phyloP scores from a whole-genome alignment of 176 grass and related monocot genomes.

The Lolium perenne region DNA sequence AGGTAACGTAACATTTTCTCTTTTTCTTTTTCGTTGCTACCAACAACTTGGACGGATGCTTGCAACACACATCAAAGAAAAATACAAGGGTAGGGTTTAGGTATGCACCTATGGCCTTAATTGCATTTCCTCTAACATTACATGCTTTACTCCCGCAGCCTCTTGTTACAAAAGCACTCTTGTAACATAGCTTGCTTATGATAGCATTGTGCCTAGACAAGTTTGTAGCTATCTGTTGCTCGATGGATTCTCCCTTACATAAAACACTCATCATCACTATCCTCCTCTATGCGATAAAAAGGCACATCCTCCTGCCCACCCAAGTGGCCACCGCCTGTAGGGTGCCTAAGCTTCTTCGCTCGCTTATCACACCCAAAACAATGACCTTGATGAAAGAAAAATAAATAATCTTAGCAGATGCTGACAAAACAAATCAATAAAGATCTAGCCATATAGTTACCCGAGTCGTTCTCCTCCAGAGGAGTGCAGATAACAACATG shows the following conservation, averaged over 20 bases:
- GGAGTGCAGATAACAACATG: conserved; percentile 16
- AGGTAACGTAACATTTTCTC: too few relatives aligned
- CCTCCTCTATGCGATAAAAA: not conserved
- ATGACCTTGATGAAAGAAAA: not conserved
- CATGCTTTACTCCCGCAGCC: too few relatives aligned
- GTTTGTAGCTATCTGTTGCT: not conserved
- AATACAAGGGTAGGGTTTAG: too few relatives aligned
- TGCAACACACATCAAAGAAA: too few relatives aligned
- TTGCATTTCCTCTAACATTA: too few relatives aligned
- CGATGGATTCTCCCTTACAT: not conserved
- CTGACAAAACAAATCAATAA: not conserved
- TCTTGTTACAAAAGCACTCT: too few relatives aligned
- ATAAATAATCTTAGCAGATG: not conserved
- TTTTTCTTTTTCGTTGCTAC: too few relatives aligned
- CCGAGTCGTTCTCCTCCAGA: not conserved
- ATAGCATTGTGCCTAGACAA: not conserved
- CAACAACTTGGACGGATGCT: too few relatives aligned
- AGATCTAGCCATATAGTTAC: not conserved
- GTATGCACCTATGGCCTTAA: too few relatives aligned
- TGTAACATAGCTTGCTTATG: too few relatives aligned
- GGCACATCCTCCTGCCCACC: not conserved
- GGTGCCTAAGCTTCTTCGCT: not conserved
- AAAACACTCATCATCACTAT: not conserved
- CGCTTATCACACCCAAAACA: not conserved
- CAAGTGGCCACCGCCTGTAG: not conserved